Conservation (phyloP, 768 basidiomycete genomes). For the Chlorophyllum brunneum region DNA sequence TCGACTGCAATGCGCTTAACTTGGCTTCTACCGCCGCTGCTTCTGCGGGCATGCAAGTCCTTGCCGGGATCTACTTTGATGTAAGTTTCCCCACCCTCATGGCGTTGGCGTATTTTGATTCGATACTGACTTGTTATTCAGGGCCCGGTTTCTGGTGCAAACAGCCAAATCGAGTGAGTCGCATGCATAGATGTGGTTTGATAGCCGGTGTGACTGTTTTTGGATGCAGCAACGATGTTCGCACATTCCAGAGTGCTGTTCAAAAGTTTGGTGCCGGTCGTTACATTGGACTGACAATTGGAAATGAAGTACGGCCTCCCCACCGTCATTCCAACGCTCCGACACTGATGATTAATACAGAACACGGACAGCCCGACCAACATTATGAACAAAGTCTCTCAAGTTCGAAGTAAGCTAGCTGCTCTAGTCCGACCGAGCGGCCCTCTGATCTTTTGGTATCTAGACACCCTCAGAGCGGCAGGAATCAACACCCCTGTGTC, state of each 20-base stretch:
- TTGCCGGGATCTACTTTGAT: constrained; percentile 31
- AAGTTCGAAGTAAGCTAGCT: constrained; percentile 27
- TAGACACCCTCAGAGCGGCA: constrained; percentile 29
- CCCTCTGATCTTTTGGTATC: background rate
- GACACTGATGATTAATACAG: constrained; percentile 16
- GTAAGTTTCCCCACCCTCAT: constrained; percentile 19
- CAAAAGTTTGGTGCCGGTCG: constrained; percentile 26
- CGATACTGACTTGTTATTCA: constrained; percentile 11
- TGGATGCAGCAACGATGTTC: constrained; percentile 29
- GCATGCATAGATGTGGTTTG: background rate
- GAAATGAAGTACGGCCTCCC: constrained; percentile 28
- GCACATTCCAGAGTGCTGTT: constrained; percentile 29
- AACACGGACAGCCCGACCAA: constrained; percentile 26
- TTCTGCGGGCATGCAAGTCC: constrained; percentile 23
- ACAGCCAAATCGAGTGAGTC: constrained; percentile 26
- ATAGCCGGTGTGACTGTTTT: background rate
- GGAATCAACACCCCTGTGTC: constrained; percentile 32
- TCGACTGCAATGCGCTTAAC: constrained; percentile 34
- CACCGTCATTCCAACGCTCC: background rate
- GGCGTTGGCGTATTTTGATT: background rate
- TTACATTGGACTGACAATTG: constrained; percentile 32
- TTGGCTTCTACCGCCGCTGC: constrained; percentile 31
- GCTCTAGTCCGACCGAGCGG: background rate
- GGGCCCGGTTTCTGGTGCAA: constrained; percentile 27
- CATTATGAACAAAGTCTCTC: constrained; percentile 32